phyloP scores from a whole-genome alignment of 371 early-diverging fungal genomes.

The Phascolomyces articulosus region DNA sequence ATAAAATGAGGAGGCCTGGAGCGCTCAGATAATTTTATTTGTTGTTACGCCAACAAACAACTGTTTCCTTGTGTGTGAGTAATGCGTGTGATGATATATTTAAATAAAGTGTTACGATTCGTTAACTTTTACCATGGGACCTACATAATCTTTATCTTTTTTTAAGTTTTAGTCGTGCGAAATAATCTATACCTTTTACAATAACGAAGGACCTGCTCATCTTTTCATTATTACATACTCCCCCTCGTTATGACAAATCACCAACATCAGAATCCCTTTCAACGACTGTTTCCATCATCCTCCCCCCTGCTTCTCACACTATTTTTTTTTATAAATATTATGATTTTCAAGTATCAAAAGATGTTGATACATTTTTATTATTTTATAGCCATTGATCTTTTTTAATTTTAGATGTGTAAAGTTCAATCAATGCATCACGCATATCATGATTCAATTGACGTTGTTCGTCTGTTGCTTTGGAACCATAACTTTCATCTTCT shows the following conservation, averaged over 20 bases:
- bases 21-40: not conserved
- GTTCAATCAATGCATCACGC: not conserved
- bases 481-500: conserved; percentile 32
- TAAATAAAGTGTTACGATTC: not conserved
- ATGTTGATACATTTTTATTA: not conserved
- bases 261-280: too few species aligned
- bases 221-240: too few species aligned
- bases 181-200: too few species aligned
- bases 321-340: too few species aligned
- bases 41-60: too few species aligned
- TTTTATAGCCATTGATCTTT: conserved; percentile 4
- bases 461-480: conserved; percentile 33
- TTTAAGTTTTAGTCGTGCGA: too few species aligned
- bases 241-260: too few species aligned
- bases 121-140: conserved; percentile 1
- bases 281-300: too few species aligned
- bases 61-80: not conserved
- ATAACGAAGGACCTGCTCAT: too few species aligned
- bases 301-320: too few species aligned
- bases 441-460: not conserved
- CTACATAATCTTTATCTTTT: not conserved
- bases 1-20: too few species aligned
- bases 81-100: not conserved
- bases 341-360: too few species aligned
- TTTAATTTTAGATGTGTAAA: not conserved